Percentiles rank a stretch among this genome's conserved stretches.
Evolutionary conservation across 306 rosid genomes (phyloP).

Genomic region (Carpinus fangiana): DNA sequence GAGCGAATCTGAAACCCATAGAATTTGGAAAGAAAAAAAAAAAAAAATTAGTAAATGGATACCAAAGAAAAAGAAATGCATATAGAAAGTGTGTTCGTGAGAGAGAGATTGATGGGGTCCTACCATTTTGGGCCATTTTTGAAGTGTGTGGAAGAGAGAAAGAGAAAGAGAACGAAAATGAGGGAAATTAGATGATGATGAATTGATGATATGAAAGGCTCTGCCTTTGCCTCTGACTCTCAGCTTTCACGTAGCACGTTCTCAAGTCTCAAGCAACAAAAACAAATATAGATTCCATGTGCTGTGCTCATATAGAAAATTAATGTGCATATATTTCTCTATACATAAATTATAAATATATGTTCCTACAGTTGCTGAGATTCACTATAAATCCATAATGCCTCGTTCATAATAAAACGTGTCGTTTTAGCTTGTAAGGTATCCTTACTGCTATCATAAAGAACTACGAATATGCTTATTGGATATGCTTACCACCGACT

Average conservation of each 20-base stretch:
- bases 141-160: background rate
- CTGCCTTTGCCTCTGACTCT: slow-evolving; percentile 15
- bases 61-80: background rate
- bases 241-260: slow-evolving; percentile 29
- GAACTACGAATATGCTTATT: too few relatives aligned
- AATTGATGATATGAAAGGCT: slow-evolving; percentile 19
- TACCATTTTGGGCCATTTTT: slow-evolving; percentile 61
- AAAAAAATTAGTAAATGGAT: background rate
- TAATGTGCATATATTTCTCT: background rate
- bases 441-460: too few relatives aligned
- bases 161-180: slow-evolving; percentile 3
- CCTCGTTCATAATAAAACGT: too few relatives aligned
- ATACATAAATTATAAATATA: background rate
- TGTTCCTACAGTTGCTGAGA: background rate
- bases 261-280: background rate
- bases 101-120: background rate
- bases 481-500: too few relatives aligned
- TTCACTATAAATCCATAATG: background rate
- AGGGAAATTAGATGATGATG: background rate
- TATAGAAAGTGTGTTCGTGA: background rate
- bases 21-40: slow-evolving; percentile 15
- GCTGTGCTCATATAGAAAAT: background rate
- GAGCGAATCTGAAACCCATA: slow-evolving; percentile 48
- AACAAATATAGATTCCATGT: too few relatives aligned
- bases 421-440: too few relatives aligned